Percentiles rank a stretch among this genome's conserved stretches.
Evolutionary conservation across 2,329 filamentous ascomycete species (phyloP).

Genomic region (Diaporthe vaccinii): DNA sequence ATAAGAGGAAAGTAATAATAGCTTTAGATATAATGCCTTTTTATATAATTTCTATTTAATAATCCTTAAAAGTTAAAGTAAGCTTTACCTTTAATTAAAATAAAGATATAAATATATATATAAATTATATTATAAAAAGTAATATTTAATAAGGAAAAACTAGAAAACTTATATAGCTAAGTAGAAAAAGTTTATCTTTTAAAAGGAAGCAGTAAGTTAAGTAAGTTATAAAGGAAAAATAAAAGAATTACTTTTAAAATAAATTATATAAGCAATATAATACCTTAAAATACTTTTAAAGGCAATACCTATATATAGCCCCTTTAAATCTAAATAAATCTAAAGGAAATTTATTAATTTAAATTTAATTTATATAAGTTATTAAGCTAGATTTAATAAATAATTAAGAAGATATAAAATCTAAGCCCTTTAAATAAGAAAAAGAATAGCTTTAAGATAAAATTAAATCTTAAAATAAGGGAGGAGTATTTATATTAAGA

Average conservation of each 20-base stretch:
- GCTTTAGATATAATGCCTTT: too few species aligned
- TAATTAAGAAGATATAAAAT: not conserved
- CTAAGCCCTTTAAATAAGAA: not conserved
- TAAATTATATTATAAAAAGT: not conserved
- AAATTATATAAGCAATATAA: not conserved
- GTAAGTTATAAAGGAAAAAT: not conserved
- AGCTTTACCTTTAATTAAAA: not conserved
- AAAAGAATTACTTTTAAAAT: not conserved
- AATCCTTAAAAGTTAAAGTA: not conserved
- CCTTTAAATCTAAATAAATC: not conserved
- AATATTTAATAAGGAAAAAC: not conserved
- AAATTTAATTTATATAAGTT: not conserved
- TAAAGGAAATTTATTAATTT: not conserved
- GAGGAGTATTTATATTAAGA: not conserved
- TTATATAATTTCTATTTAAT: too few species aligned
- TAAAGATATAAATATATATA: not conserved
- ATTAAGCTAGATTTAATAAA: not conserved
- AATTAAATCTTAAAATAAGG: not conserved
- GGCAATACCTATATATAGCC: not conserved
- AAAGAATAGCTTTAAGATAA: not conserved
- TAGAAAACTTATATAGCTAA: not conserved
- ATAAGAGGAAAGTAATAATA: too few species aligned
- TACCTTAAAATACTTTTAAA: not conserved
- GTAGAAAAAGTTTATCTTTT: too few species aligned
- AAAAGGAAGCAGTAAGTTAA: not conserved